Percentiles rank a stretch among this genome's conserved stretches.
Conservation (phyloP, 805 yeast species). For the Candida nanaspora region DNA sequence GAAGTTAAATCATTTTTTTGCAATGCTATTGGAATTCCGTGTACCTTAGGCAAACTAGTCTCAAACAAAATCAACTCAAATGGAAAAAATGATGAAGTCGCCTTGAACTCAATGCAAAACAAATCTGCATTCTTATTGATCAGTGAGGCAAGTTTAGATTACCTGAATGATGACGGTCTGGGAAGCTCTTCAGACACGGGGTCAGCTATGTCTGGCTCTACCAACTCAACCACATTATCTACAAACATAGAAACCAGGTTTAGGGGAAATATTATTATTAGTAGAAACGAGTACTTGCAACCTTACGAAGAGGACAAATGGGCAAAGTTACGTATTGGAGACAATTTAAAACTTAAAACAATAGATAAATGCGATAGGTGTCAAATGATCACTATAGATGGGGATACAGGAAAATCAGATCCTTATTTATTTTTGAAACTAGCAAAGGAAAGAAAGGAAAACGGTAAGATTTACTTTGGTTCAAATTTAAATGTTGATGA, state of each 20-base stretch:
- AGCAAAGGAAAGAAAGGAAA: constrained; percentile 24
- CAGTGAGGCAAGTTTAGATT: constrained; percentile 10
- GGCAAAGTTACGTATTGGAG: constrained; percentile 15
- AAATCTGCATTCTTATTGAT: constrained; percentile 33
- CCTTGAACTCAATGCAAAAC: constrained; percentile 17
- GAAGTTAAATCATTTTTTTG: constrained; percentile 22
- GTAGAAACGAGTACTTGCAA: constrained; percentile 8
- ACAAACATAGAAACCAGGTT: constrained; percentile 15
- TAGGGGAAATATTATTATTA: constrained; percentile 32
- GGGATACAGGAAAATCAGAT: constrained; percentile 27
- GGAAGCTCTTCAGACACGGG: constrained; percentile 2
- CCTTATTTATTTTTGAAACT: constrained; percentile 26
- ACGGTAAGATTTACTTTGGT: constrained; percentile 35
- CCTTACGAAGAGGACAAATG: constrained; percentile 35
- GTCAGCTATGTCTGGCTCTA: constrained; percentile 7
- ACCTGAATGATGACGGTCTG: not conserved
- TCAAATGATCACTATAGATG: constrained; percentile 36
- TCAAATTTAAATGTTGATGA: constrained; percentile 17
- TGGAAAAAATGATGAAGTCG: constrained; percentile 1
- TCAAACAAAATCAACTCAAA: not conserved
- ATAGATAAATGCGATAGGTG: constrained; percentile 32
- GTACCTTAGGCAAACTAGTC: constrained; percentile 26
- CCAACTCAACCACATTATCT: not conserved
- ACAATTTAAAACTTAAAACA: constrained; percentile 8
- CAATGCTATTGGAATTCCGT: constrained; percentile 21